Conservation (phyloP, 805 yeast species). For the Metschnikowia arizonensis region DNA sequence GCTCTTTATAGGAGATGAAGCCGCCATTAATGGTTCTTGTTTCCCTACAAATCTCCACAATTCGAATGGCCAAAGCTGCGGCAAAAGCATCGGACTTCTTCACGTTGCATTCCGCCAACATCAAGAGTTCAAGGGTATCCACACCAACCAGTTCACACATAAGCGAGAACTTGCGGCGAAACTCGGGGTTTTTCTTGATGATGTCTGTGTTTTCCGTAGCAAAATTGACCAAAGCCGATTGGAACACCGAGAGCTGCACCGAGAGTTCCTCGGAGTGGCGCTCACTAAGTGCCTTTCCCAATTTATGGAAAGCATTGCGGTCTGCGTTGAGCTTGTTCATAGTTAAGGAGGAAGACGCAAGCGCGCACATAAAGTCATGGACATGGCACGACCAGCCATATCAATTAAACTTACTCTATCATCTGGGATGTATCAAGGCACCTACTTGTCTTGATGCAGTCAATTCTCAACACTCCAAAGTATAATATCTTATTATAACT, state of each 20-base stretch:
- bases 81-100: constrained; percentile 46
- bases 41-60: constrained; percentile 70
- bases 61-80: constrained; percentile 64
- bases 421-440: no score
- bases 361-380: not conserved
- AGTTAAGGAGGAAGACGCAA: not conserved
- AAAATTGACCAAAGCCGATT: constrained; percentile 69
- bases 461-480: no score
- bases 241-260: constrained; percentile 73
- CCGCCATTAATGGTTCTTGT: constrained; percentile 82
- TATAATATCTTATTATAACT: no score
- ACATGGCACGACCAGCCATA: not conserved
- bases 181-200: constrained; percentile 57
- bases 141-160: constrained; percentile 80
- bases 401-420: no score
- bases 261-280: constrained; percentile 57
- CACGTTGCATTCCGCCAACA: constrained; percentile 24
- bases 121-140: constrained; percentile 58
- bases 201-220: constrained; percentile 69
- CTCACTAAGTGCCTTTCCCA: constrained; percentile 49
- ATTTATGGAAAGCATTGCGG: constrained; percentile 35
- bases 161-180: constrained; percentile 66
- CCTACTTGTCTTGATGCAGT: no score
- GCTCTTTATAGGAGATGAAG: constrained; percentile 53
- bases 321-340: constrained; percentile 9